A percentile compares a stretch with the other conserved stretches of the same genome.
phyloP scores from a whole-genome alignment of 495 filamentous ascomycete species.

The Aspergillus sclerotiicarbonarius region DNA sequence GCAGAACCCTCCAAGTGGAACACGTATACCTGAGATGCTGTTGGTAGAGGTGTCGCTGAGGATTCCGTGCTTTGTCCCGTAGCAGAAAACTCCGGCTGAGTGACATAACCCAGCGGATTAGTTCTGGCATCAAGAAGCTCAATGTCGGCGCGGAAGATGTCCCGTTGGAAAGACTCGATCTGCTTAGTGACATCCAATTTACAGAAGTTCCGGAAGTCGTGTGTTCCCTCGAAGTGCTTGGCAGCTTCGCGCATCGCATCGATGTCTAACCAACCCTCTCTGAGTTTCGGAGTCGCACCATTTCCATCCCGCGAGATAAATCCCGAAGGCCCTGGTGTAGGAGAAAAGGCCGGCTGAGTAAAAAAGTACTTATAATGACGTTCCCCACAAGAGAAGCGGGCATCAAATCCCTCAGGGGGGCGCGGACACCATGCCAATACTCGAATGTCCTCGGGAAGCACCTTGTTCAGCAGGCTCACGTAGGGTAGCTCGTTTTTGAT shows the following conservation, averaged over 20 bases:
- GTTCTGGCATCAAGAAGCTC: slow-evolving; percentile 57
- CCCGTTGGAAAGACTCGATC: slow-evolving; percentile 73
- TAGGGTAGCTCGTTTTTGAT: slow-evolving; percentile 82
- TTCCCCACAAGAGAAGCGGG: slow-evolving; percentile 89
- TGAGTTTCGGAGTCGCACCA: slow-evolving; percentile 27
- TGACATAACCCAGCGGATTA: slow-evolving; percentile 41
- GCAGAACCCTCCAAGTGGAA: slow-evolving; percentile 87
- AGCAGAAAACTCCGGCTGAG: slow-evolving; percentile 29
- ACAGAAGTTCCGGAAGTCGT: slow-evolving; percentile 98
- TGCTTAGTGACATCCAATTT: slow-evolving; percentile 85
- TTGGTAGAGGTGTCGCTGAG: slow-evolving; percentile 17
- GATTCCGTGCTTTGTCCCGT: slow-evolving; percentile 18
- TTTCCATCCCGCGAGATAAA: slow-evolving; percentile 26
- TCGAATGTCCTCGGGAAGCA: slow-evolving; percentile 85
- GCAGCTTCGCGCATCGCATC: slow-evolving; percentile 82
- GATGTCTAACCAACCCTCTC: slow-evolving; percentile 72
- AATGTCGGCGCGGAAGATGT: slow-evolving; percentile 74
- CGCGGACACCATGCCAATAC: slow-evolving; percentile 90
- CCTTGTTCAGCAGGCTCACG: slow-evolving; percentile 72
- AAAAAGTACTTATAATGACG: slow-evolving; percentile 95
- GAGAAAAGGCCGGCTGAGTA: slow-evolving; percentile 83
- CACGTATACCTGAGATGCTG: slow-evolving; percentile 69
- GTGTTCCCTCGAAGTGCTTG: slow-evolving; percentile 69
- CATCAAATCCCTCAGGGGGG: slow-evolving; percentile 76
- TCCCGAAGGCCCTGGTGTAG: slow-evolving; percentile 44